These are phyloP conservation scores for Phytophthora kernoviae DNA, from an alignment of 352 stramenopile genomes.

Conservation along the genomic window DNA sequence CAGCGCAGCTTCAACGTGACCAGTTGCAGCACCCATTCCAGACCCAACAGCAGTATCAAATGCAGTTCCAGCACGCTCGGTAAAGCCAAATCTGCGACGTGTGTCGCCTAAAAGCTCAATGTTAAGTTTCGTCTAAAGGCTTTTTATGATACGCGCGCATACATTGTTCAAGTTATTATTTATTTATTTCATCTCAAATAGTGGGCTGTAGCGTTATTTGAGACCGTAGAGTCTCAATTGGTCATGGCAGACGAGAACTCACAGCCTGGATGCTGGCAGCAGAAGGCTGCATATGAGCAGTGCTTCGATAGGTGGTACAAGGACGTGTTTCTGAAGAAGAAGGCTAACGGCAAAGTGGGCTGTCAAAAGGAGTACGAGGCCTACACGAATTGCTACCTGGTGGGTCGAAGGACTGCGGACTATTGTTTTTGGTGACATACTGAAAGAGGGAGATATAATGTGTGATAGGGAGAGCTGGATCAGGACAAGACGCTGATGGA, in stretches of 20 bases:
- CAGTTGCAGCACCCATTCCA: constrained; percentile 41
- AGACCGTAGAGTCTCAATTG: no score
- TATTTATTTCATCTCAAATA: no score
- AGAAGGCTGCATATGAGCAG: constrained; percentile 78
- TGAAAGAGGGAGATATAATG: constrained; percentile 1
- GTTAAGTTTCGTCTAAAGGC: constrained; percentile 17
- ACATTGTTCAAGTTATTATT: constrained; percentile 21
- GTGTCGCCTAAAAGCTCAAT: constrained; percentile 8
- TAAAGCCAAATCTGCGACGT: constrained; percentile 21
- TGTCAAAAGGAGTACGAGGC: constrained; percentile 84
- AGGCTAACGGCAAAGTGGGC: constrained; percentile 68
- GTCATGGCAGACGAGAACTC: constrained; percentile 29
- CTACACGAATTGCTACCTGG: constrained; percentile 77
- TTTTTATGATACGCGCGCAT: constrained; percentile 26
- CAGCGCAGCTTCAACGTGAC: constrained; percentile 39
- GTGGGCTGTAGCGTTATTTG: no score
- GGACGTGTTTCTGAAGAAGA: constrained; percentile 83
- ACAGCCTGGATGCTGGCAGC: constrained; percentile 66
- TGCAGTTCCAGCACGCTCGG: constrained; percentile 37
- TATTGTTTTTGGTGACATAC: not conserved
- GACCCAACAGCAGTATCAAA: constrained; percentile 34
- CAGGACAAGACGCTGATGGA: constrained; percentile 66
- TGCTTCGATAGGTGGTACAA: constrained; percentile 91
- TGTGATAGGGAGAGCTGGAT: constrained; percentile 58
- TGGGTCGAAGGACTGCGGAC: constrained; percentile 15